Evolutionary conservation across 768 basidiomycete genomes (phyloP), one percentile per base, ranked within the genome.

Genomic region (Lactarius pseudohatsudake): DNA sequence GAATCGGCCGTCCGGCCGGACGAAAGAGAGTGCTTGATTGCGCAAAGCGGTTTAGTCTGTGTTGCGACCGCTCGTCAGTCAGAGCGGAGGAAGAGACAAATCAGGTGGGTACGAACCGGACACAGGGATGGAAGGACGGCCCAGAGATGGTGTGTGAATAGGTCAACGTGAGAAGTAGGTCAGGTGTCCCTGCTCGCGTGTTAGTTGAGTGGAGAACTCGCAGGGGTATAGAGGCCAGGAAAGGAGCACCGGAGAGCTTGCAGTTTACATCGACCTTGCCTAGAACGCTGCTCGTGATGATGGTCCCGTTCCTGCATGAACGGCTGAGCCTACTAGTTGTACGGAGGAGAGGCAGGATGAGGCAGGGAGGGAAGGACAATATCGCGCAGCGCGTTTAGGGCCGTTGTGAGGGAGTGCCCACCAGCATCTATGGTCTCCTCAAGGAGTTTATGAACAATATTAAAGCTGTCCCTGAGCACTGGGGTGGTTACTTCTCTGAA

Each of bases 1-100:
- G 77, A 97, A 98, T 59, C 84, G 84, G 3, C 96, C 94, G 72
- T 97, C 95, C 5, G 96, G 96, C 6, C 96, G 96, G 28, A 98
- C 85, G 74, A 98, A 98, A 1, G 96, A 96, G 47, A 97, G 78
- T 1, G 82, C 77, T 72, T 85, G 91, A 88, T 50, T 86, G 85
- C 22, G 82, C 79, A 90, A 93, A 97, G 64, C 88, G 87, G 72
- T 86, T 88, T 28, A 95, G 79, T 45, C 94, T 96, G 70, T 47
- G 10, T 9, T 9, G 34, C 0, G 32, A 32, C 5, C 32, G 8
- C 30, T 30, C 0, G 34, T 36, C 8, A 36, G 10, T 11, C 34
- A 2, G 10, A 36, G 34, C 34, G 8, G 8, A 36, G 10, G 34
- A 36, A 36, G 34, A 36, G 10, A 9, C 10, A 36, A 1, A 36